A percentile compares a stretch with the other conserved stretches of the same genome.
These are phyloP conservation scores for Massariosphaeria phaeospora DNA, from an alignment of 495 filamentous ascomycete species.

Conservation along the genomic window DNA sequence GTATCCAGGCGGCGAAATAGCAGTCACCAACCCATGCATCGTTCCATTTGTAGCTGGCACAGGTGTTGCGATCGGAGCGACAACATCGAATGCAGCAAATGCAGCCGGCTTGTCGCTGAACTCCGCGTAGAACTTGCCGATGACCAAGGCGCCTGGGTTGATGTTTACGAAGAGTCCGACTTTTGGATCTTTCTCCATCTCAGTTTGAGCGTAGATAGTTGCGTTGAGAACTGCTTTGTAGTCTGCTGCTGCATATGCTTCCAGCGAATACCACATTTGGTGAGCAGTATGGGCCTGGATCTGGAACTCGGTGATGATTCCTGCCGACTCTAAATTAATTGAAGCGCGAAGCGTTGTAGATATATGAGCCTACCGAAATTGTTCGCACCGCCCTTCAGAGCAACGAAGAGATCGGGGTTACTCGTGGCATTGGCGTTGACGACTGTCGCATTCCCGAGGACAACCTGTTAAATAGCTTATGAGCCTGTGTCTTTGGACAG, in stretches of 20 bases:
- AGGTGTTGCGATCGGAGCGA: background rate
- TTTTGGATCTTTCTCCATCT: constrained; percentile 13
- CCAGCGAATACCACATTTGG: constrained; percentile 4
- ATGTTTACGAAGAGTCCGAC: constrained; percentile 21
- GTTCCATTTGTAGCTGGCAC: constrained; percentile 13
- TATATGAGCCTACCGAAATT: constrained; percentile 23
- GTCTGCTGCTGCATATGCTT: background rate
- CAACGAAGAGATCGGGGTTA: constrained; percentile 14
- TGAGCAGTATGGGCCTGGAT: constrained; percentile 6
- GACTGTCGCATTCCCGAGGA: constrained; percentile 12
- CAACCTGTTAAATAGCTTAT: constrained; percentile 2
- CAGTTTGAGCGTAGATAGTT: background rate
- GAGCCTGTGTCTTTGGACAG: background rate
- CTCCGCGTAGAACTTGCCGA: constrained; percentile 11
- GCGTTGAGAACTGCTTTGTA: constrained; percentile 9
- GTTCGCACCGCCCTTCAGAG: constrained; percentile 21
- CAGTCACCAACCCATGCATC: background rate
- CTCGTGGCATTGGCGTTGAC: constrained; percentile 14
- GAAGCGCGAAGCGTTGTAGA: too few species aligned
- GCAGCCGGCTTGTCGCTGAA: constrained; percentile 1
- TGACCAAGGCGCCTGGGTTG: constrained; percentile 3
- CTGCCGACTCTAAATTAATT: too few species aligned
- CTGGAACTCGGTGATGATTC: constrained; percentile 19
- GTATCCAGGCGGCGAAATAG: constrained; percentile 6
- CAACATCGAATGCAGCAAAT: constrained; percentile 8